Evolutionary conservation across 768 basidiomycete genomes (phyloP), one percentile per base, ranked within the genome.

Genomic region (Tephrocybe sp.): DNA sequence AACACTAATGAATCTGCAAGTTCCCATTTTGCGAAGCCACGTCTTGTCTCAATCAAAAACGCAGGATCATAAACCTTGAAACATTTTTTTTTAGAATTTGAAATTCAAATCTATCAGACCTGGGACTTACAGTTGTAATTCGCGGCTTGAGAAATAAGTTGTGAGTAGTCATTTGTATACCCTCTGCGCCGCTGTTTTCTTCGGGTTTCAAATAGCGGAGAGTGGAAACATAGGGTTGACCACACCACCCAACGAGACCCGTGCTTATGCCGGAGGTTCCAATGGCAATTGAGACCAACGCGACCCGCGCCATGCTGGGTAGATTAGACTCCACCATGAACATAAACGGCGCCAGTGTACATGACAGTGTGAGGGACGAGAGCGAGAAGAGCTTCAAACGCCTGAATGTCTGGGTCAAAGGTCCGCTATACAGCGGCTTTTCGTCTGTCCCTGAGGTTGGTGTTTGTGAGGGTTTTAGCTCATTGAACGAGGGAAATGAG

Each of bases 361-460:
- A 68, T 9, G 89, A 85, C 43, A 91, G 76, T 2, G 76, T 75
- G 41, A 94, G 77, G 0, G 92, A 92, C 19, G 84, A 80, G 0
- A 95, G 70, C 11, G 91, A 93, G 71, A 94, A 92, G 8, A 90
- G 67, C 65, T 94, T 93, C 49, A 93, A 77, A 19, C 80, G 79
- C 49, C 82, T 79, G 72, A 90, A 92, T 1, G 91, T 88, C 39
- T 72, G 65, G 0, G 83, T 69, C 34, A 92, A 71, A 2, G 91
- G 92, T 0, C 89, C 92, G 55, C 75, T 67, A 62, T 93, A 93
- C n/a, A 74, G 61, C 42, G 68, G 60, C 22, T 68, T 66, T 49
- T 65, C 26, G 26, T 26, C 66, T 45, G 53, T 33, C 39, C 48
- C 35, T 22, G 31, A 30, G 16, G 50, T 16, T 39, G 39, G 33